Percentiles rank a stretch among this genome's conserved stretches.
Conservation (phyloP, 2,329 filamentous ascomycete genomes). For the Diaporthe aspalathi region DNA sequence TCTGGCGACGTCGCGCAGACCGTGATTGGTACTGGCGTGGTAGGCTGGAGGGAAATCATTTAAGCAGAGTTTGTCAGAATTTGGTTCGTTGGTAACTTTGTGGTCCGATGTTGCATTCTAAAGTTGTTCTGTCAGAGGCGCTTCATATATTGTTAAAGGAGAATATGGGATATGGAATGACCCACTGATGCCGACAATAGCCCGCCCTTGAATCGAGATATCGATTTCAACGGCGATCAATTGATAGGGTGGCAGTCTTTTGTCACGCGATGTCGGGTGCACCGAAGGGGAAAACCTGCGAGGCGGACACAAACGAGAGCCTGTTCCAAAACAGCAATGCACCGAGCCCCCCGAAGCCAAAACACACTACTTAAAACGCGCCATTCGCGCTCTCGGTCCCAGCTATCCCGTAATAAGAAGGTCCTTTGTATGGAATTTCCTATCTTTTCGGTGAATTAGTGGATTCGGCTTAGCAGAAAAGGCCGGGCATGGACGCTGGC, state of each 20-base stretch:
- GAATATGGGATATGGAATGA: not conserved
- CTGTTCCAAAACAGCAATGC: conserved; percentile 6
- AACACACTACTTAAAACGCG: not conserved
- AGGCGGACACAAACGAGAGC: not conserved
- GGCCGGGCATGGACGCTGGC: too few relatives aligned
- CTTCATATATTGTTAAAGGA: conserved; percentile 1
- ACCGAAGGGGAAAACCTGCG: conserved; percentile 8
- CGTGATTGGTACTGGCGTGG: not conserved
- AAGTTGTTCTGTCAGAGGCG: not conserved
- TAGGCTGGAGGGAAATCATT: conserved; percentile 17
- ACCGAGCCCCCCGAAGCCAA: not conserved
- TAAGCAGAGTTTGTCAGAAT: not conserved
- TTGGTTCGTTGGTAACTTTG: not conserved
- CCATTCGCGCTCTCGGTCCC: not conserved
- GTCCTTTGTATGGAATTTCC: not conserved
- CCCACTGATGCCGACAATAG: not conserved
- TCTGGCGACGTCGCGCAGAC: not conserved
- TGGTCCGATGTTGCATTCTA: conserved; percentile 7
- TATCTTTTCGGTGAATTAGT: not conserved
- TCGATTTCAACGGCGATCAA: too few relatives aligned
- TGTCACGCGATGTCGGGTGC: not conserved
- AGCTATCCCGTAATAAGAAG: not conserved
- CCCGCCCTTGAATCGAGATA: too few relatives aligned
- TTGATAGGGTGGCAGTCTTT: too few relatives aligned
- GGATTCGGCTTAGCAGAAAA: not conserved